Base-by-base conservation (phyloP, 495 filamentous ascomycete species). In the Xeromyces bisporus region DNA sequence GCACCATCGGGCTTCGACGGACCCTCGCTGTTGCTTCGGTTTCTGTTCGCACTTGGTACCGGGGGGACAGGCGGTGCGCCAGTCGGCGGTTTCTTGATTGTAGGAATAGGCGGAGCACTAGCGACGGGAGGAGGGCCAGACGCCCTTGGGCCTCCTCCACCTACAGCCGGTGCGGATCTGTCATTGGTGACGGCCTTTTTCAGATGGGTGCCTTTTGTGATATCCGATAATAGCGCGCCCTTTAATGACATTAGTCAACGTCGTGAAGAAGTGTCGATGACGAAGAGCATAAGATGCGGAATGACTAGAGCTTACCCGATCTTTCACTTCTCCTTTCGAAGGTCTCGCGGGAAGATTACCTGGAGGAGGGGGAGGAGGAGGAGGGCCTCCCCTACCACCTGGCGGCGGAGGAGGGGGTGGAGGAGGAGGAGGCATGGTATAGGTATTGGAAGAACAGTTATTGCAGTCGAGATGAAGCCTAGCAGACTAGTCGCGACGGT, bases 111-210 rank as follows among this genome's bases (percentile, higher is more conserved):
- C 14, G 87, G 87, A 21, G 87, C 85, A 17, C 77, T 74, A 33
- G 63, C 70, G 28, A 80, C 47, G 9, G 71, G 55, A 34, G 71
- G 55, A 34, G 76, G 65, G 32, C 69, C 73, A 15, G 64, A 53
- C 24, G 60, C 61, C 13, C 62, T 66, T 8, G 62, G 66, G 32
- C 66, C 70, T 37, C 67, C 62, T 11, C 43, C 48, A 26, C 61
- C 67, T 29, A 94, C 51, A 32, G 66, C 37, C 1, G 89, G 89
- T 10, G 83, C 85, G 24, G 86, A 94, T 54, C 89, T 73, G 58
- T 97, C 89, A 53, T 97, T 94, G 35, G 84, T 91, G 16, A 85
- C 79, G 7, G 84, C 58, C 58, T 93, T 93, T 62, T 79, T 93
- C 26, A 97, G 62, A 23, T 35, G 53, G 37, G 63, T 62, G 23